A percentile compares a stretch with the other conserved stretches of the same genome.
These are phyloP conservation scores for Brassica juncea DNA, from an alignment of 345 rosid species.

Conservation along the genomic window DNA sequence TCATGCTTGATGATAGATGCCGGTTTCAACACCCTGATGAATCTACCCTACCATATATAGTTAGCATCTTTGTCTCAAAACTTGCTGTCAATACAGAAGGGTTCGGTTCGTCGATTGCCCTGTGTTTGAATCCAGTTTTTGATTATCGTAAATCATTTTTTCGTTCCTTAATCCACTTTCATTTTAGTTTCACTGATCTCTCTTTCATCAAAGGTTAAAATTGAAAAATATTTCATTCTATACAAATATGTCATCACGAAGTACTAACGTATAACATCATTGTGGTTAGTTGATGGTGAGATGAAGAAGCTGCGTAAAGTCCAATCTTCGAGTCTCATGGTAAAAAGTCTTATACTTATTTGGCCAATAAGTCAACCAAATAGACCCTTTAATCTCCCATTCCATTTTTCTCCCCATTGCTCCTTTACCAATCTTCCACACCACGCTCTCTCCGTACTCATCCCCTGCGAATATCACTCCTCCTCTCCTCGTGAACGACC, in stretches of 20 bases:
- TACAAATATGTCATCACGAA: not conserved
- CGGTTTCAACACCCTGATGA: constrained; percentile 25
- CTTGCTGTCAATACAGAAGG: not conserved
- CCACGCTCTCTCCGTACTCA: constrained; percentile 71
- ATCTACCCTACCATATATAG: constrained; percentile 20
- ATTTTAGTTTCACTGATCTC: constrained; percentile 4
- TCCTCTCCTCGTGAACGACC: constrained; percentile 77
- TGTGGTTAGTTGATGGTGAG: constrained; percentile 49
- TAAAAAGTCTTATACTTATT: constrained; percentile 67
- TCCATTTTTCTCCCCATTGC: constrained; percentile 63
- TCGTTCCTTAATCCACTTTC: not conserved
- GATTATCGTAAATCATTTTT: not conserved
- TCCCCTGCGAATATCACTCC: constrained; percentile 82
- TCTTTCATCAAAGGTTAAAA: not conserved
- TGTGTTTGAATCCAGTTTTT: not conserved
- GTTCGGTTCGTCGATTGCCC: not conserved
- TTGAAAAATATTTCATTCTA: not conserved
- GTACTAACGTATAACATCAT: not conserved
- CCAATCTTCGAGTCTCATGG: constrained; percentile 71
- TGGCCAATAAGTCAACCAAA: constrained; percentile 93
- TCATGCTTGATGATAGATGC: constrained; percentile 19
- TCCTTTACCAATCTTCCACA: constrained; percentile 67
- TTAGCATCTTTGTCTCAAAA: constrained; percentile 14
- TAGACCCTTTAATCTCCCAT: constrained; percentile 79
- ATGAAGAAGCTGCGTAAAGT: constrained; percentile 62